Evolutionary conservation across 148 eudicot species (phyloP).

Genomic region (Selenicereus undatus): DNA sequence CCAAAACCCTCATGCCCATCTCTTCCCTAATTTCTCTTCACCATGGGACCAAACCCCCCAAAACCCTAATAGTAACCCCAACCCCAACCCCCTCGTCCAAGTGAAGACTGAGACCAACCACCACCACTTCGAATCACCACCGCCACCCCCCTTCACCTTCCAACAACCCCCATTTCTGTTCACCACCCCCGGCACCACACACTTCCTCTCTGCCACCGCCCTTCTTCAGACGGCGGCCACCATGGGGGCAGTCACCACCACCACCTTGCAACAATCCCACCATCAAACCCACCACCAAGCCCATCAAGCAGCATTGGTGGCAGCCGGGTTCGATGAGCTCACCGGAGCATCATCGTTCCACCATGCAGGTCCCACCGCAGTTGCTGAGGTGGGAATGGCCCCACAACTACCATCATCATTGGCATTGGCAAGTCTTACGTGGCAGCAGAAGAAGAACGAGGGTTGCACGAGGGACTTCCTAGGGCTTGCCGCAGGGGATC

Average conservation of each 20-base stretch:
- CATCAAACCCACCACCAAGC: neutral
- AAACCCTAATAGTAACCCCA: constrained; percentile 39
- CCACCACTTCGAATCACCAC: constrained; percentile 21
- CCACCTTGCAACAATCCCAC: constrained; percentile 11
- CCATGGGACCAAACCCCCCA: constrained; percentile 25
- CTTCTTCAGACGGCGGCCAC: constrained; percentile 77
- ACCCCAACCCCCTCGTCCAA: constrained; percentile 24
- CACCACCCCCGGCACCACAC: constrained; percentile 25
- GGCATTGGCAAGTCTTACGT: constrained; percentile 23
- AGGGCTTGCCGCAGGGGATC: constrained; percentile 40
- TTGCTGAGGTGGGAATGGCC: neutral
- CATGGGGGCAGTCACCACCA: constrained; percentile 29
- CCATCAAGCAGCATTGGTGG: constrained; percentile 17
- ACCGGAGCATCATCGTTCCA: constrained; percentile 4
- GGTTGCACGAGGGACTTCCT: constrained; percentile 77
- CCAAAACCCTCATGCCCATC: constrained; percentile 18
- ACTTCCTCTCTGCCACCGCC: constrained; percentile 73
- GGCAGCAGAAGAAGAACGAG: constrained; percentile 52
- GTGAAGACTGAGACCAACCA: constrained; percentile 26
- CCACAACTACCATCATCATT: constrained; percentile 13
- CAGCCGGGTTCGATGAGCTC: constrained; percentile 19
- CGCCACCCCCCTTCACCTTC: constrained; percentile 24
- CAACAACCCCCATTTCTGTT: constrained; percentile 23
- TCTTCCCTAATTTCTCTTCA: constrained; percentile 18
- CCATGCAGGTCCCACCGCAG: constrained; percentile 5